These are phyloP conservation scores for Cyphellophora attinorum DNA, from an alignment of 2,329 filamentous ascomycete species.

Conservation along the genomic window DNA sequence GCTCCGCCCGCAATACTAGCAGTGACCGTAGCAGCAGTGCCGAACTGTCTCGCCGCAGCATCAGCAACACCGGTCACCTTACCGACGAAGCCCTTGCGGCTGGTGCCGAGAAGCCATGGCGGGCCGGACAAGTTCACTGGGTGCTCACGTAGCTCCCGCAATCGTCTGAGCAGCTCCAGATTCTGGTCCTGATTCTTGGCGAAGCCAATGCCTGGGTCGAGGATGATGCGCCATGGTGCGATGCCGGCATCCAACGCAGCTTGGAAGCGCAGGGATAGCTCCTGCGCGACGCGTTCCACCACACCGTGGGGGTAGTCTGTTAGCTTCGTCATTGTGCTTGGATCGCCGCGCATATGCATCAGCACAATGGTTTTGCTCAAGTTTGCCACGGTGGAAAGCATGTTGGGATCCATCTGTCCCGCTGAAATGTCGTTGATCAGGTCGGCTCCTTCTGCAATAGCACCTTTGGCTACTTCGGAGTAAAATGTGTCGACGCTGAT, in stretches of 20 bases:
- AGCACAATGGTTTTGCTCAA: slow-evolving; percentile 71
- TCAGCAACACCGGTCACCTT: slow-evolving; percentile 65
- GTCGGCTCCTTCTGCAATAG: slow-evolving; percentile 70
- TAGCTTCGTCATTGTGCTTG: slow-evolving; percentile 66
- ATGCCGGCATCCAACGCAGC: slow-evolving; percentile 76
- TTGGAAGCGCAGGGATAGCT: slow-evolving; percentile 60
- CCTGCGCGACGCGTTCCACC: slow-evolving; percentile 53
- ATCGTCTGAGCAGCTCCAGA: slow-evolving; percentile 61
- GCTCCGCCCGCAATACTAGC: slow-evolving; percentile 80
- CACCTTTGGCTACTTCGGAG: slow-evolving; percentile 67
- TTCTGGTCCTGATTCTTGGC: slow-evolving; percentile 79
- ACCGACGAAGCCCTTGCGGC: slow-evolving; percentile 84
- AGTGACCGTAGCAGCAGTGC: slow-evolving; percentile 79
- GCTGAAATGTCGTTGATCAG: slow-evolving; percentile 93
- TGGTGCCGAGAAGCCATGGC: slow-evolving; percentile 83
- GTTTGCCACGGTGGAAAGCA: slow-evolving; percentile 71
- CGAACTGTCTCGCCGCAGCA: slow-evolving; percentile 64
- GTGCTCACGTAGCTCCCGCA: slow-evolving; percentile 56
- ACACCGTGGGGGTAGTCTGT: slow-evolving; percentile 62
- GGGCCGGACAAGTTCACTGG: slow-evolving; percentile 58
- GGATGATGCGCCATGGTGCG: slow-evolving; percentile 83
- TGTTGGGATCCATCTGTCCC: slow-evolving; percentile 65
- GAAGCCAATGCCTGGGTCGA: slow-evolving; percentile 91
- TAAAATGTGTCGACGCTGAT: slow-evolving; percentile 93
- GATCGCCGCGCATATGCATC: slow-evolving; percentile 91